Base-by-base conservation (phyloP, 176 grass and related monocot genomes). In the Pontederia paniculata region DNA sequence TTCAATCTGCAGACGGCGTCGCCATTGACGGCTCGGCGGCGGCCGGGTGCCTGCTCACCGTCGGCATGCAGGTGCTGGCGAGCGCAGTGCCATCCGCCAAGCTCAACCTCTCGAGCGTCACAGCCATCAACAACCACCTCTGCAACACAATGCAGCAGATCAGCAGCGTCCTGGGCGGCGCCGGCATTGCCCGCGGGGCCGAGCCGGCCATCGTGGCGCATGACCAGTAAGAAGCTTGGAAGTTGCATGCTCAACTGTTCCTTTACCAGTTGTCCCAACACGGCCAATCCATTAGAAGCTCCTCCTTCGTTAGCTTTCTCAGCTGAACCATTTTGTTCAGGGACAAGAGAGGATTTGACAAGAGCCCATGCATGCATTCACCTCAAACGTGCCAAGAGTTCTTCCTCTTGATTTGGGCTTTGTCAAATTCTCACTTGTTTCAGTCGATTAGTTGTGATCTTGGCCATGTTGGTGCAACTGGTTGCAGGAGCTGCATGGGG, bases 371-470 rank as follows among this genome's bases (percentile, higher is more conserved):
- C 15, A 4, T 10, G 31, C 9, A 71, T 59, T 73, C 72, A 90
- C 54, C 9, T 19, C 25, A 15, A 18, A 69, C 68, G 28, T 16
- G 58, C 28, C 37, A 56, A 73, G 80, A 78, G 84, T 78, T 85
- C 84, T 95, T 77, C 54, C 4, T 2, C 68, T 58, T 56, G 25
- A 43, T 76, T 73, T 42, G 80, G 83, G 65, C 65, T 72, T 80
- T 98, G 86, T 88, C 86, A 88, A 91, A 69, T 67, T 84, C 66
- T 96, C 93, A 82, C 86, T 88, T 84, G 87, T 56, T 46, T 57
- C 15, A 57, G 12, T n/a, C 21, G 50, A 63, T 28, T 14, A 12
- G 49, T 63, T n/a, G 31, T 19, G 16, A 63, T 20, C 56, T 66
- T 57, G 81, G 75, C 73, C 12, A 57, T 71, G 62, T 14, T 10